Evolutionary conservation across 768 basidiomycete species (phyloP).

Genomic region (Scleroderma bovista): DNA sequence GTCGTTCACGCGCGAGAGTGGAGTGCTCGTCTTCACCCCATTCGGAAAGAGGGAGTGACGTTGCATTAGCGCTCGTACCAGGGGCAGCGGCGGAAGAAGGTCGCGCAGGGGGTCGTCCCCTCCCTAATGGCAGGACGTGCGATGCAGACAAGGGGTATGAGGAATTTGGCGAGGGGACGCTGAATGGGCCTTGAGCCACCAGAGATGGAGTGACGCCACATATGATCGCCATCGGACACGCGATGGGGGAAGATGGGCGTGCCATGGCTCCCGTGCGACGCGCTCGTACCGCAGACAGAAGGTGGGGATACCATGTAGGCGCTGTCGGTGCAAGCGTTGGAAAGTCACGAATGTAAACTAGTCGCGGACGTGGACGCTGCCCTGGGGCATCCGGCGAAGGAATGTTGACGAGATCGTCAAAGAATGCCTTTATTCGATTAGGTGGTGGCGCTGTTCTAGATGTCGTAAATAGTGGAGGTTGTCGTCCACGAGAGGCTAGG

Average conservation of each 20-base stretch:
- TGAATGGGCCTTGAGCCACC: constrained; percentile 37
- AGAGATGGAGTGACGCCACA: constrained; percentile 84
- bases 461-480: constrained; percentile 30
- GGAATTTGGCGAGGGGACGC: constrained; percentile 4
- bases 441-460: constrained; percentile 41
- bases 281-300: constrained; percentile 73
- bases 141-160: constrained; percentile 9
- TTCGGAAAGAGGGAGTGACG: constrained; percentile 27
- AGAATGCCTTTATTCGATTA: constrained; percentile 63
- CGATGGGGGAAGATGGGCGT: constrained; percentile 52
- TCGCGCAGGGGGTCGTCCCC: constrained; percentile 14
- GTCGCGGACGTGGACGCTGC: constrained; percentile 46
- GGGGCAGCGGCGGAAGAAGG: constrained; percentile 19
- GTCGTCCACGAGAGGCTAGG: constrained; percentile 29
- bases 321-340: constrained; percentile 68
- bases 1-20: constrained; percentile 62
- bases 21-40: constrained; percentile 66
- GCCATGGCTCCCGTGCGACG: constrained; percentile 63
- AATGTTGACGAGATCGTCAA: constrained; percentile 73
- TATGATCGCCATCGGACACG: constrained; percentile 74
- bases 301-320: constrained; percentile 72
- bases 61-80: constrained; percentile 19
- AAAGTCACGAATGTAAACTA: constrained; percentile 83
- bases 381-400: constrained; percentile 29
- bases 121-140: constrained; percentile 6